phyloP scores from a whole-genome alignment of 768 basidiomycete species.

The Piloderma croceum region DNA sequence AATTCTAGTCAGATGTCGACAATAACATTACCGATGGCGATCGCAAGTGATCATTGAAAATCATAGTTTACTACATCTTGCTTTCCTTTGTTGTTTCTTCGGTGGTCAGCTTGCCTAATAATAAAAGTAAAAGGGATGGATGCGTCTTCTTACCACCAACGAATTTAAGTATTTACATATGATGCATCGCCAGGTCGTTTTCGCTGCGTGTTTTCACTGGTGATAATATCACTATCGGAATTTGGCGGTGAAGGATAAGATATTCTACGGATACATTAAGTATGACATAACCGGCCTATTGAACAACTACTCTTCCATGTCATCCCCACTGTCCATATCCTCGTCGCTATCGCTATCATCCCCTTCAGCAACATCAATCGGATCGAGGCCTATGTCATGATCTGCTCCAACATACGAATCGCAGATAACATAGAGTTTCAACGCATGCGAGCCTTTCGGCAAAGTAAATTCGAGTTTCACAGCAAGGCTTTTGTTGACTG shows the following conservation, averaged over 20 bases:
- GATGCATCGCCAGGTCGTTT: no score
- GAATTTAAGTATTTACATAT: no score
- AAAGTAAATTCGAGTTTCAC: slow-evolving; percentile 89
- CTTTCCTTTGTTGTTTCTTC: no score
- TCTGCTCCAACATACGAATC: slow-evolving; percentile 91
- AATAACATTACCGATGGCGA: no score
- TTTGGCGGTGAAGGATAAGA: no score
- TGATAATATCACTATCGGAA: no score
- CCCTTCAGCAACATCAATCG: slow-evolving; percentile 85
- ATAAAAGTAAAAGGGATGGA: no score
- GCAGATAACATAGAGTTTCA: slow-evolving; percentile 89
- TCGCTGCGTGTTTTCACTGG: no score
- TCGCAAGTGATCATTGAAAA: no score
- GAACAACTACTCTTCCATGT: slow-evolving; percentile 45
- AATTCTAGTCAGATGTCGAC: neutral
- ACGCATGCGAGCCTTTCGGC: slow-evolving; percentile 73
- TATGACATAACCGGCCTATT: neutral
- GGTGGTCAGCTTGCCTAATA: no score
- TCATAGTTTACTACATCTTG: no score
- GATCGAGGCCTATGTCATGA: slow-evolving; percentile 80
- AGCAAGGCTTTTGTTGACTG: slow-evolving; percentile 55
- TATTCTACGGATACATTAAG: neutral
- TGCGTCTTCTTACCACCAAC: no score
- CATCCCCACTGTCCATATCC: slow-evolving; percentile 63
- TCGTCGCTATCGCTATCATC: slow-evolving; percentile 82